phyloP scores from a whole-genome alignment of 1,284 basidiomycete species.

The Anthracocystis walkeri region DNA sequence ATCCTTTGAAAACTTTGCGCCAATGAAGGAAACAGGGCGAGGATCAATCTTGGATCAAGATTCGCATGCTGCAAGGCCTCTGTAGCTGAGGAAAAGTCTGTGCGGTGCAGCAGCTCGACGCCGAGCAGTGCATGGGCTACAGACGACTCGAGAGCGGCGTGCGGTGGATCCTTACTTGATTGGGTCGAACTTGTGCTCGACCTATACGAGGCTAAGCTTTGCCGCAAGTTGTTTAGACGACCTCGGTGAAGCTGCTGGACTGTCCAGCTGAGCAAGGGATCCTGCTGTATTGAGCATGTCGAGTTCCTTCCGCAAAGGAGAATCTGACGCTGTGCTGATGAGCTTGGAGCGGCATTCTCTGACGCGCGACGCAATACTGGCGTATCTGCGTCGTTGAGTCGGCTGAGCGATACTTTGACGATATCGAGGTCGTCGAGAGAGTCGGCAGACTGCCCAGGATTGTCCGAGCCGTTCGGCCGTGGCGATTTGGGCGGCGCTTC shows the following conservation, averaged over 20 bases:
- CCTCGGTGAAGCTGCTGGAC: conserved; percentile 30
- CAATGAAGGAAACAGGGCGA: conserved; percentile 34
- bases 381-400: conserved; percentile 2
- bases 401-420: conserved; percentile 23
- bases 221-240: conserved; percentile 21
- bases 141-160: conserved; percentile 22
- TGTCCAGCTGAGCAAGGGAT: conserved; percentile 26
- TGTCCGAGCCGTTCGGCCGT: not conserved
- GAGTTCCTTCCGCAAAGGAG: conserved; percentile 46
- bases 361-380: conserved; percentile 18
- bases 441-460: not conserved
- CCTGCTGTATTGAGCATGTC: conserved; percentile 29
- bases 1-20: not conserved
- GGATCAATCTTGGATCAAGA: conserved; percentile 45
- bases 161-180: conserved; percentile 2
- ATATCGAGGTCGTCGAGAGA: conserved; percentile 18
- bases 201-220: conserved; percentile 19
- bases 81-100: conserved; percentile 40
- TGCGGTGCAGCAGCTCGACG: conserved; percentile 39
- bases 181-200: not conserved
- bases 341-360: conserved; percentile 3
- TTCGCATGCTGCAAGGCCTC: conserved; percentile 26
- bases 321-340: conserved; percentile 20
- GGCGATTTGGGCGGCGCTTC: not conserved
- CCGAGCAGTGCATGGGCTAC: conserved; percentile 34